Base-by-base conservation (phyloP, 1,284 basidiomycete species). In the Heterobasidion annosum region DNA sequence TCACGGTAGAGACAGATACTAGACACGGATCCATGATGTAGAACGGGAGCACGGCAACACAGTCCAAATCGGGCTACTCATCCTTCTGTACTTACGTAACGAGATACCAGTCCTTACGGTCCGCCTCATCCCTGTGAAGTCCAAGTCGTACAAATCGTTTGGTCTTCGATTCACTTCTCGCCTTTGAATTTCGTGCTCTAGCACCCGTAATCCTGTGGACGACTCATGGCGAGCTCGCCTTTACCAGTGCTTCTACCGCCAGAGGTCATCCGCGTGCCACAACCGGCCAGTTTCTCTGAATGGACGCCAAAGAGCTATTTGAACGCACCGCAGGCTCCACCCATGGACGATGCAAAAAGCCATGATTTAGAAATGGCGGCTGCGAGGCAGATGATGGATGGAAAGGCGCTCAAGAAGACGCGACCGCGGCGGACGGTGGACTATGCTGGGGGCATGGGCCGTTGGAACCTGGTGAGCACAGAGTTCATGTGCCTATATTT, bases 401-500 rank as follows among this genome's bases (percentile, higher is more conserved):
- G 78, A 35, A 93, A 81, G 70, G 76, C 83, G 5, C 78, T 92
- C 59, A 92, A 93, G 73, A 93, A 94, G 72, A 93, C 93, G 54
- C 80, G 93, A 61, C 94, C 96, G 18, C 75, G 96, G 57, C 74
- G 93, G 67, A 98, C 96, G 13, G 93, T 98, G 12, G 96, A 98
- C 70, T 97, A 94, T 66, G 90, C 90, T 63, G 93, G 93, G 32
- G 84, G 85, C 1, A 77, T 96, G 66, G 88, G 89, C 15, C 78
- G 91, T 58, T 96, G 88, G 89, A 70, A 77, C 52, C 68, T 93
- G 72, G 92, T 94, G 64, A 59, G 88, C 74, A 3, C n/a, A 34
- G 19, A n/a, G 37, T 46, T 40, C 48, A 34, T 25, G 1, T 34
- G 2, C 12, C 44, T 44, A 40, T 48, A 35, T 40, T 32, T 15